Conservation (phyloP, 768 basidiomycete genomes). For the Exidia glandulosa region DNA sequence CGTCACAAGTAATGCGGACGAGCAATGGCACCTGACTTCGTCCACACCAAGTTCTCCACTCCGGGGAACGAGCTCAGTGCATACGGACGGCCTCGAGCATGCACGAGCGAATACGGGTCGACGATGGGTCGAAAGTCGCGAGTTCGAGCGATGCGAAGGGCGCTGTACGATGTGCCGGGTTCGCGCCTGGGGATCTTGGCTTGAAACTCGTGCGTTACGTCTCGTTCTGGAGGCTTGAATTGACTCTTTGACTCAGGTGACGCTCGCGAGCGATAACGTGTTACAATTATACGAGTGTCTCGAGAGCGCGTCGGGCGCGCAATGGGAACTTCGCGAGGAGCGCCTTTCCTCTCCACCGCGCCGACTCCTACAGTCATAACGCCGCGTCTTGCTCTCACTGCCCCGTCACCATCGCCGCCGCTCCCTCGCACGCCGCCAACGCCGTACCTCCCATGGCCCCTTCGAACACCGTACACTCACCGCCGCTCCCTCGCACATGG, state of each 20-base stretch:
- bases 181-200: conserved; percentile 79
- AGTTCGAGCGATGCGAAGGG: conserved; percentile 76
- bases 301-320: conserved; percentile 24
- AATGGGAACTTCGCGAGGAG: conserved; percentile 65
- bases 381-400: not conserved
- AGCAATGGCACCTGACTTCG: no score
- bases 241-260: conserved; percentile 42
- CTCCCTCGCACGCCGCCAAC: no score
- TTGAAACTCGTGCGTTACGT: conserved; percentile 60
- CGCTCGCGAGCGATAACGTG: conserved; percentile 78
- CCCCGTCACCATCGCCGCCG: conserved; percentile 1
- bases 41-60: no score
- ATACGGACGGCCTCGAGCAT: no score
- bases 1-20: no score
- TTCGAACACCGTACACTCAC: no score
- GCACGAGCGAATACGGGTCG: conserved; percentile 6
- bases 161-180: conserved; percentile 77
- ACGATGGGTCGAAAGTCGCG: conserved; percentile 65
- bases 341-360: conserved; percentile 34
- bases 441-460: no score
- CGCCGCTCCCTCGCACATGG: no score
- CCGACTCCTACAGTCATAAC: not conserved
- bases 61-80: no score
- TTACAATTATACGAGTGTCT: conserved; percentile 90
- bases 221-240: not conserved